Conservation (phyloP, 176 grass and related monocot genomes). For the Zea mays region Zm-B73-REFERENCE-NAM-5.0 NC_050099.1:151550001-151550500, state of each 20-base stretch:
- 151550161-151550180: not conserved
- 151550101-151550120: not conserved
- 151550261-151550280: too few species aligned
- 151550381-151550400: not conserved
- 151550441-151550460: too few species aligned
- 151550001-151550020: too few species aligned
- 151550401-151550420: too few species aligned
- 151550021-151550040: too few species aligned
- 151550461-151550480: too few species aligned
- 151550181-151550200: not conserved
- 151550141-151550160: not conserved
- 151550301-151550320: not conserved
- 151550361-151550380: not conserved
- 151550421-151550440: too few species aligned
- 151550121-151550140: not conserved
- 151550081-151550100: constrained; percentile 35
- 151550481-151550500: too few species aligned
- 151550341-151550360: not conserved
- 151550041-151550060: constrained; percentile 29
- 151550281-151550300: not conserved
- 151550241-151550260: too few species aligned
- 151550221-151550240: not conserved
- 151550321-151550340: not conserved
- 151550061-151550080: constrained; percentile 37
- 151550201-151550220: not conserved